These are phyloP conservation scores for Penicillium sp. DNA, from an alignment of 2,329 filamentous ascomycete genomes.

Conservation along the genomic window DNA sequence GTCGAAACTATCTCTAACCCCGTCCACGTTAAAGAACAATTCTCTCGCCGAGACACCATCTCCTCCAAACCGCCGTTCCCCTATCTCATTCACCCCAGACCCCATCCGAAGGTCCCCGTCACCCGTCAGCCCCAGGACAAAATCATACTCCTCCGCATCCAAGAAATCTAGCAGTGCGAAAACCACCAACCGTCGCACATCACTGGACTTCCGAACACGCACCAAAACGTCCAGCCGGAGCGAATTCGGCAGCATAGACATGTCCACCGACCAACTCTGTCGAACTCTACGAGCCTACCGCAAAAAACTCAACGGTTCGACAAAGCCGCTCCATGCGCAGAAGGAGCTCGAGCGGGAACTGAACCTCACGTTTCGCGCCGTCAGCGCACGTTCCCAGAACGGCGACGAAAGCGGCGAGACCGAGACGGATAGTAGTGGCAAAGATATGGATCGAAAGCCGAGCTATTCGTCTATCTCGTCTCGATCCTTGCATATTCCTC, in stretches of 20 bases:
- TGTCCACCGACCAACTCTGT: slow-evolving; percentile 64
- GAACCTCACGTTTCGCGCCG: slow-evolving; percentile 47
- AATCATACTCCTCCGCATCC: slow-evolving; percentile 24
- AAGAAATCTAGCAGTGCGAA: slow-evolving; percentile 40
- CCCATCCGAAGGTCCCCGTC: slow-evolving; percentile 46
- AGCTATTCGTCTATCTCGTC: slow-evolving; percentile 31
- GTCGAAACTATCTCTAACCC: slow-evolving; percentile 59
- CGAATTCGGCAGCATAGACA: slow-evolving; percentile 56
- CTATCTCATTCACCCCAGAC: slow-evolving; percentile 37
- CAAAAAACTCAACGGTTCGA: slow-evolving; percentile 60
- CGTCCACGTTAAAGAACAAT: slow-evolving; percentile 40
- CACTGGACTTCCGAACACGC: slow-evolving; percentile 58
- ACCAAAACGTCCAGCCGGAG: slow-evolving; percentile 46
- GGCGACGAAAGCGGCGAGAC: slow-evolving; percentile 42
- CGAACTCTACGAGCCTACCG: slow-evolving; percentile 64
- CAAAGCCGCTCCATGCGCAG: slow-evolving; percentile 56
- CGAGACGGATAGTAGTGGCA: slow-evolving; percentile 49
- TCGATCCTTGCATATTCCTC: slow-evolving; percentile 36
- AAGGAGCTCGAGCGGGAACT: slow-evolving; percentile 65
- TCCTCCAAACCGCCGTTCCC: slow-evolving; percentile 41
- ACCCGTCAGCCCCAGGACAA: slow-evolving; percentile 46
- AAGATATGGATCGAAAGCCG: slow-evolving; percentile 41
- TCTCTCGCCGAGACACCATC: slow-evolving; percentile 41
- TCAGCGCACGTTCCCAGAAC: slow-evolving; percentile 40
- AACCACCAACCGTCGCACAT: slow-evolving; percentile 51